Base-by-base conservation (phyloP, 352 stramenopile genomes). In the Phytophthora pluvialis region DNA sequence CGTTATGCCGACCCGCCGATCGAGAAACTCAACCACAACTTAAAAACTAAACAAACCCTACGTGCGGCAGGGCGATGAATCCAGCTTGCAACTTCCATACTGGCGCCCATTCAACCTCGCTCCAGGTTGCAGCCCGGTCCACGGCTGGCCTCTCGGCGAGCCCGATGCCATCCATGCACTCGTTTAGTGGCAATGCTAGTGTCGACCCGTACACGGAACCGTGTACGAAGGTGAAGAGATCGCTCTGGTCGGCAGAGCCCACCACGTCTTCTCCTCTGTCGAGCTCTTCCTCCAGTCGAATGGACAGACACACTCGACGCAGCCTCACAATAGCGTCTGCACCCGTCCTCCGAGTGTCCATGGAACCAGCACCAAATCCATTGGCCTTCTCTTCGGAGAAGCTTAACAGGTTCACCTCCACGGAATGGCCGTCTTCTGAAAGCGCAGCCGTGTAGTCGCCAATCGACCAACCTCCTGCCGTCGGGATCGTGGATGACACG, bases 391-490 rank as follows among this genome's bases (percentile, higher is more conserved):
- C 31, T 47, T 67, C 32, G 36, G 42, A 21, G 16, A 60, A 58
- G 8, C 44, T 21, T n/a, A 60, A 59, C 16, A 70, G 43, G 25
- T 64, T 31, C 16, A 60, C 26, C n/a, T 32, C 36, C 25, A 64
- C 4, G 11, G 25, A 45, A 7, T 35, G 39, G 3, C 8, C n/a
- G 15, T 57, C 33, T 15, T 46, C 25, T 0, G 55, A 61, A 44
- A 60, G 29, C 2, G 29, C 29, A 16, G 55, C 56, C 4, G 15
- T 39, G 48, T 71, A 71, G 31, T 71, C 49, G 29, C 63, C 57
- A 16, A 65, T 11, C 0, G n/a, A 36, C 63, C 63, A 71, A 1
- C 63, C 42, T 50, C 63, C 56, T 28, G 44, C 25, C 15, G 49
- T 58, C 1, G 57, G 16, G 18, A 72, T 54, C 36, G 50, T 55